Percentiles rank a stretch among this genome's conserved stretches.
phyloP scores from a whole-genome alignment of 106 monocot genomes.

The Dactylorhiza incarnata region DNA sequence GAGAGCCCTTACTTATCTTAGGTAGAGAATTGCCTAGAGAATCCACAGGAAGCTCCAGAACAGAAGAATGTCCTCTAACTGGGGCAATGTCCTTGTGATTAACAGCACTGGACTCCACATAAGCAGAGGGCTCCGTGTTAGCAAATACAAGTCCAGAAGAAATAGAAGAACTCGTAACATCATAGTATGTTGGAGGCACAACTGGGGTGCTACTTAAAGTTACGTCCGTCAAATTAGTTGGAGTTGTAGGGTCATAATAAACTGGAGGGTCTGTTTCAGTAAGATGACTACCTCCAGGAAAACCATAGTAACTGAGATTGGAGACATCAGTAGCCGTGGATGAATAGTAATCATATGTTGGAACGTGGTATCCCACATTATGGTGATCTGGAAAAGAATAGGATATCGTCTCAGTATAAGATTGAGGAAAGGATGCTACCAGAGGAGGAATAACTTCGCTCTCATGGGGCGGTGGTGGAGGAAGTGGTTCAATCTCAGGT shows the following conservation, averaged over 20 bases:
- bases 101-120: constrained; percentile 33
- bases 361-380: constrained; percentile 33
- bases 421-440: constrained; percentile 31
- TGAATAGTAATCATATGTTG: constrained; percentile 51
- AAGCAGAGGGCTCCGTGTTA: constrained; percentile 24
- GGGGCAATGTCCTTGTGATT: constrained; percentile 13
- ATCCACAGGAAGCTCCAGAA: constrained; percentile 4
- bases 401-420: constrained; percentile 21
- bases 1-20: constrained; percentile 13
- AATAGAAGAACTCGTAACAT: constrained; percentile 19
- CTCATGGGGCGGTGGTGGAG: constrained; percentile 67
- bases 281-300: constrained; percentile 27
- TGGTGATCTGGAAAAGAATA: constrained; percentile 48
- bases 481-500: constrained; percentile 52
- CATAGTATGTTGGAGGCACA: constrained; percentile 37
- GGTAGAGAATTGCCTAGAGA: constrained; percentile 15
- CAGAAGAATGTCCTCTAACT: constrained; percentile 12
- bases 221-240: constrained; percentile 22
- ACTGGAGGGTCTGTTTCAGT: constrained; percentile 24
- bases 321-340: constrained; percentile 26
- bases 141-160: constrained; percentile 21
- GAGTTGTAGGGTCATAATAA: constrained; percentile 35
- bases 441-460: constrained; percentile 31
- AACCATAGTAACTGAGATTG: constrained; percentile 39
- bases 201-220: constrained; percentile 16